Percentiles rank a stretch among this genome's conserved stretches.
These are phyloP conservation scores for Plasmodium reichenowi DNA, from an alignment of 169 alveolate species.

Conservation along the genomic window DNA sequence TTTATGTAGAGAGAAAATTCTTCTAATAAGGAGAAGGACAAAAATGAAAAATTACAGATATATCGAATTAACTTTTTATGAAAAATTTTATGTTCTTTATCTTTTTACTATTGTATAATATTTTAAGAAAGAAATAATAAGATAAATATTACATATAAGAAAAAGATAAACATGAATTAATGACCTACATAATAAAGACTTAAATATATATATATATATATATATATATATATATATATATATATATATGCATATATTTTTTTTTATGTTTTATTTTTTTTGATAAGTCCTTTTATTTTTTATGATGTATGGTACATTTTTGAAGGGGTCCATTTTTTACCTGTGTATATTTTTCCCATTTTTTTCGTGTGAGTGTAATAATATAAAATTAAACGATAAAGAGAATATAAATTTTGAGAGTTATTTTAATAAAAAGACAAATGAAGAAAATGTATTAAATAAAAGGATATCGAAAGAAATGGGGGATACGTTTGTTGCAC, in stretches of 20 bases:
- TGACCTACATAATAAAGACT: too few species aligned
- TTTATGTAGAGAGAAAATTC: not conserved
- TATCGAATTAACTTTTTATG: too few species aligned
- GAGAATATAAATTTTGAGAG: slow-evolving; percentile 14
- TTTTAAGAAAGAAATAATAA: too few species aligned
- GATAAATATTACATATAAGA: too few species aligned
- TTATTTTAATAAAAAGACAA: slow-evolving; percentile 1
- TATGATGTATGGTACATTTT: slow-evolving; percentile 30
- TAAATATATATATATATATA: too few species aligned
- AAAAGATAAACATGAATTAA: too few species aligned
- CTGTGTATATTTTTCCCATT: slow-evolving; percentile 7
- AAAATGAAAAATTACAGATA: too few species aligned
- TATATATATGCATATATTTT: too few species aligned
- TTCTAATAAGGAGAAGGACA: too few species aligned
- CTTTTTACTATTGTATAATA: too few species aligned
- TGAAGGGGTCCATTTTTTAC: slow-evolving; percentile 10
- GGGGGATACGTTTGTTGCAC: not conserved
- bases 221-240: too few species aligned
- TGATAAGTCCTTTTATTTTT: not conserved
- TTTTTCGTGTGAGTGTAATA: slow-evolving; percentile 8
- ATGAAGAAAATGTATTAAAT: slow-evolving; percentile 1
- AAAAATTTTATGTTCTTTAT: too few species aligned
- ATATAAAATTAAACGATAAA: slow-evolving; percentile 10
- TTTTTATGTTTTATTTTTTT: not conserved
- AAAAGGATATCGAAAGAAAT: not conserved